phyloP scores from a whole-genome alignment of 78 protist genomes.

The Dictyostelium intermedium region DNA sequence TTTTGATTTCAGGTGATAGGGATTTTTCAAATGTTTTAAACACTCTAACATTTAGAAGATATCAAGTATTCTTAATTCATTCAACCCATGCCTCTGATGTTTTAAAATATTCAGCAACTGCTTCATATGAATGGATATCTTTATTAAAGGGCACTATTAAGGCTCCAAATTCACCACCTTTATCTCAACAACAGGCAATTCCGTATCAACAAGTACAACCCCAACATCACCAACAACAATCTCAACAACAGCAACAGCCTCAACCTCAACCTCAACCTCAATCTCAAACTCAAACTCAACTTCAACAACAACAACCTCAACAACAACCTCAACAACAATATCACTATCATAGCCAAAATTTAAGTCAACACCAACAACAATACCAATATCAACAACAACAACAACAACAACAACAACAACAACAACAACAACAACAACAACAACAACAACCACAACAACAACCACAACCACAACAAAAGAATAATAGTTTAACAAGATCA shows the following conservation, averaged over 20 bases:
- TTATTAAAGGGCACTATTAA: constrained; percentile 58
- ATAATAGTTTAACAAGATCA: not conserved
- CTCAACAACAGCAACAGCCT: not conserved
- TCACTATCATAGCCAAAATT: not conserved
- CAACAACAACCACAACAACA: not conserved
- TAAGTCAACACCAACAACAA: constrained; percentile 24
- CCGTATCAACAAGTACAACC: no score
- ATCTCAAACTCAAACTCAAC: not conserved
- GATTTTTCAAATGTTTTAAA: constrained; percentile 64
- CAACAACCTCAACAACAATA: not conserved
- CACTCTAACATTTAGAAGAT: constrained; percentile 62
- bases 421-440: constrained; percentile 37
- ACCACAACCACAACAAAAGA: not conserved
- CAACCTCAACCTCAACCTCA: not conserved
- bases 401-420: constrained; percentile 33
- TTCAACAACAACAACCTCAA: not conserved
- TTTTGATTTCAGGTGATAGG: constrained; percentile 69
- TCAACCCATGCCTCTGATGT: constrained; percentile 75
- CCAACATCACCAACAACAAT: constrained; percentile 22
- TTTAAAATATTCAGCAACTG: constrained; percentile 67
- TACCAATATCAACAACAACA: constrained; percentile 27
- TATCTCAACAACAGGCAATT: not conserved
- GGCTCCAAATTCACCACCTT: constrained; percentile 38
- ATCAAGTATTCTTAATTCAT: constrained; percentile 66
- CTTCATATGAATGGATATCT: constrained; percentile 69